A percentile compares a stretch with the other conserved stretches of the same genome.
Conservation (phyloP, 2,329 filamentous ascomycete genomes). For the Albifimbria verrucaria region DNA sequence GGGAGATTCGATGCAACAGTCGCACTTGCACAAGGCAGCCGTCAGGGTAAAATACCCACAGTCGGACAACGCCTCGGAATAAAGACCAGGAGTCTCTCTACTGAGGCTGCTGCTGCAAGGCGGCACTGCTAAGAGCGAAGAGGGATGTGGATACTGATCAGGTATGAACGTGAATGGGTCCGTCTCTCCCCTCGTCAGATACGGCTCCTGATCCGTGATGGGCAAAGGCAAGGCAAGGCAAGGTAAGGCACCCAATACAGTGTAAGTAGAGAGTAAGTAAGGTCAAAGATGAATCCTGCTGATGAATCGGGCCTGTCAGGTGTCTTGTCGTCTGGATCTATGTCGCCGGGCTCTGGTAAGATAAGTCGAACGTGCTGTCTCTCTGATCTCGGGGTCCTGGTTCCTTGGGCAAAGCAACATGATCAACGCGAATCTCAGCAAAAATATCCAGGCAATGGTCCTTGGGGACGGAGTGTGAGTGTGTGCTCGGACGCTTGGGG, state of each 20-base stretch:
- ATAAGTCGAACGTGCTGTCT: background rate
- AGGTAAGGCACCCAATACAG: too few species aligned
- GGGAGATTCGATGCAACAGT: too few species aligned
- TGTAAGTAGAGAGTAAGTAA: too few species aligned
- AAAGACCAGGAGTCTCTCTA: too few species aligned
- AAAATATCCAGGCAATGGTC: background rate
- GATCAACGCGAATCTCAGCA: constrained; percentile 14
- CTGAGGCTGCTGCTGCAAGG: background rate
- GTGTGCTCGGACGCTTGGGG: too few species aligned
- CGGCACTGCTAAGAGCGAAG: background rate
- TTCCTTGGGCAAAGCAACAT: constrained; percentile 8
- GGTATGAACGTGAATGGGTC: background rate
- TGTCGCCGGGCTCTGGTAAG: background rate
- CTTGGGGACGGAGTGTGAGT: too few species aligned
- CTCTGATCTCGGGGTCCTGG: constrained; percentile 1
- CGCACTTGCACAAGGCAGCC: background rate
- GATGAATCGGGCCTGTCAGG: background rate
- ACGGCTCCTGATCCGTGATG: too few species aligned
- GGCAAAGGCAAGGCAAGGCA: too few species aligned
- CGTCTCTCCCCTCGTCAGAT: background rate
- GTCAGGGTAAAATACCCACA: too few species aligned
- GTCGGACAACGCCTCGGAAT: too few species aligned
- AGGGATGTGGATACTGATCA: background rate
- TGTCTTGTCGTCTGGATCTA: background rate
- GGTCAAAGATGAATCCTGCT: too few species aligned